These are phyloP conservation scores for Phytopythium mirpurense DNA, from an alignment of 352 stramenopile species.

Conservation along the genomic window DNA sequence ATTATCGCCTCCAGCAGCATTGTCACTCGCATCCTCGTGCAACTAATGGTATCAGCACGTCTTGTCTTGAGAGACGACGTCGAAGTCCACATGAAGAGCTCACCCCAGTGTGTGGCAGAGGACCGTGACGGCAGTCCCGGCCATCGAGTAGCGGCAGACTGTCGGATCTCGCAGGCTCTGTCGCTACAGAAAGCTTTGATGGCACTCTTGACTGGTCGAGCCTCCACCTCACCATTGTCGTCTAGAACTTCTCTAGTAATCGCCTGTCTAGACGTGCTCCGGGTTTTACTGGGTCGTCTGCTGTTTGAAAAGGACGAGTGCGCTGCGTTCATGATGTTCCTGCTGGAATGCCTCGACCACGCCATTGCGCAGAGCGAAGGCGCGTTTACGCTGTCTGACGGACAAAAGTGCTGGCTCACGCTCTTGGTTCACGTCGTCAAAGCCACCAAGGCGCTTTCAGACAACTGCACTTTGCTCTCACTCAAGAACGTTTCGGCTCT, in stretches of 20 bases:
- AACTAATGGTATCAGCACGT: slow-evolving; percentile 18
- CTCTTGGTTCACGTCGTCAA: slow-evolving; percentile 54
- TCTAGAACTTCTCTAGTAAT: slow-evolving; percentile 9
- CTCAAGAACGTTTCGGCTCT: slow-evolving; percentile 58
- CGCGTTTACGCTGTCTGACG: slow-evolving; percentile 11
- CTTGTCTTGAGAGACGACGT: not conserved
- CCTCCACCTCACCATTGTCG: not conserved
- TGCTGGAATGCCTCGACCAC: slow-evolving; percentile 52
- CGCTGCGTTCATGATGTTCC: slow-evolving; percentile 50
- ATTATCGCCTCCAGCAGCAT: slow-evolving; percentile 49
- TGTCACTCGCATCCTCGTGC: slow-evolving; percentile 36
- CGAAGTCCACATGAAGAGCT: not conserved
- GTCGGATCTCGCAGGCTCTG: not conserved
- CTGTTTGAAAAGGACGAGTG: slow-evolving; percentile 60
- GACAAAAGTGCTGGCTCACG: slow-evolving; percentile 57
- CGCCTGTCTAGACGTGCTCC: slow-evolving; percentile 41
- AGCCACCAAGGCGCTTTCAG: slow-evolving; percentile 29
- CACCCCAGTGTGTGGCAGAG: not conserved
- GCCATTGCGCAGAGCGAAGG: slow-evolving; percentile 10
- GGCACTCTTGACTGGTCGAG: slow-evolving; percentile 6
- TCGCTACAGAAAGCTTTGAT: not conserved
- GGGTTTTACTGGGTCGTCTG: slow-evolving; percentile 27
- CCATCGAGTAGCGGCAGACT: no score
- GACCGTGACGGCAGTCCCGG: not conserved
- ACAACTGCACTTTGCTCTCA: slow-evolving; percentile 38